Base-by-base conservation (phyloP, 306 rosid species). In the Arachis stenosperma region DNA sequence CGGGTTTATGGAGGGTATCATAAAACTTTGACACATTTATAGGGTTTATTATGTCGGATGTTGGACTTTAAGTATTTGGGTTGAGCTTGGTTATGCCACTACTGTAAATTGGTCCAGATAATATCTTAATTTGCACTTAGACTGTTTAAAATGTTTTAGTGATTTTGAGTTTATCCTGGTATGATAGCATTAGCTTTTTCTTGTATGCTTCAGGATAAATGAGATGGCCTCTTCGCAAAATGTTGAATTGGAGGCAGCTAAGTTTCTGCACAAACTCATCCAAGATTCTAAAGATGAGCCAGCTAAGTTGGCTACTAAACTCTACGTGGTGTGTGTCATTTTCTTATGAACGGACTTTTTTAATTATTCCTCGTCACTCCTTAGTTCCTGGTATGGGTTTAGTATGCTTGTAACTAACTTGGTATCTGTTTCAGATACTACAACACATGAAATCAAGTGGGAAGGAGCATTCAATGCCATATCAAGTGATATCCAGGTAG, bases 231-330 rank as follows among this genome's bases (percentile, higher is more conserved):
- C 98, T 62, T 71, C 97, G 15, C 89, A 90, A 17, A 90, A 92
- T 85, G 98, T 95, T n/a, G 98, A 95, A 84, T 80, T 95, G 88
- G 99, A 95, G 87, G 99, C 99, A n/a, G 99, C 98, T 2, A 95
- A 92, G 70, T 95, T 95, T 86, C 89, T 95, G 75, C 99, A 91
- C 84, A 90, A 95, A 75, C 99, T 95, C 73, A 95, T 95, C 81
- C 98, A 92, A 77, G 99, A 95, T 75, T 95, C 98, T 63, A 95
- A 81, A 74, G 99, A 95, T 62, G 99, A 95, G 89, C 99, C 99
- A 13, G 95, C 86, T 27, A 90, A 95, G 85, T 67, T 95, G 84
- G 99, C 99, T 60, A 90, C 98, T 47, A 95, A 95, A 82, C 98
- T 95, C 51, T 87, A 88, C 3, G 97, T 95, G 96, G 99, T 95